phyloP scores from a whole-genome alignment of 441 rosid genomes.

The Euphorbia schlechtendalii region DNA sequence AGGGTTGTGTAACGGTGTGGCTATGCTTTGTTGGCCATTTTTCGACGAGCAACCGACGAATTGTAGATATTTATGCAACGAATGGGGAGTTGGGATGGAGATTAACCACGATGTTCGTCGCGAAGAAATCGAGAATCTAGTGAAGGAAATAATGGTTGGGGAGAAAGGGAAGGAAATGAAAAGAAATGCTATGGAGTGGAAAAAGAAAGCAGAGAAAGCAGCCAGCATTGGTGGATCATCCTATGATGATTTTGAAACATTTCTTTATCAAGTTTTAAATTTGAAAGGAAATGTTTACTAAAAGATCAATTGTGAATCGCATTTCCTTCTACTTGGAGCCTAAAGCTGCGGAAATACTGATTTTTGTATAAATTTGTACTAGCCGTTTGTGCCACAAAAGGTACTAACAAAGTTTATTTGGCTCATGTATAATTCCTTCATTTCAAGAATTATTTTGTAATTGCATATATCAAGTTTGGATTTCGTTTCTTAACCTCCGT shows the following conservation, averaged over 20 bases:
- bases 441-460: too few relatives aligned
- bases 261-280: background rate
- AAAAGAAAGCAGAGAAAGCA: conserved; percentile 22
- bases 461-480: too few relatives aligned
- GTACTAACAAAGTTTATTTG: too few relatives aligned
- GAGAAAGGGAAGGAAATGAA: conserved; percentile 19
- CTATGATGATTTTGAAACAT: conserved; percentile 12
- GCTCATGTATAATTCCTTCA: too few relatives aligned
- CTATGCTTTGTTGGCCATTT: conserved; percentile 30
- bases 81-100: conserved; percentile 31
- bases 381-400: too few relatives aligned
- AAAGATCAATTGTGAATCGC: too few relatives aligned
- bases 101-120: conserved; percentile 19
- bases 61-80: conserved; percentile 21
- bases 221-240: conserved; percentile 23
- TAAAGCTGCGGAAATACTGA: too few relatives aligned
- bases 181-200: conserved; percentile 25
- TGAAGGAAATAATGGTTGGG: conserved; percentile 29
- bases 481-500: too few relatives aligned
- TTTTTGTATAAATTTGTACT: too few relatives aligned
- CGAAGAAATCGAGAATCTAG: conserved; percentile 19
- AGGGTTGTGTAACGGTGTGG: conserved; percentile 15
- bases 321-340: too few relatives aligned
- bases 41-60: conserved; percentile 34
- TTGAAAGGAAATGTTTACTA: background rate